These are phyloP conservation scores for Krasilnikovozyma curviuscula DNA, from an alignment of 768 basidiomycete genomes.

Conservation along the genomic window DNA sequence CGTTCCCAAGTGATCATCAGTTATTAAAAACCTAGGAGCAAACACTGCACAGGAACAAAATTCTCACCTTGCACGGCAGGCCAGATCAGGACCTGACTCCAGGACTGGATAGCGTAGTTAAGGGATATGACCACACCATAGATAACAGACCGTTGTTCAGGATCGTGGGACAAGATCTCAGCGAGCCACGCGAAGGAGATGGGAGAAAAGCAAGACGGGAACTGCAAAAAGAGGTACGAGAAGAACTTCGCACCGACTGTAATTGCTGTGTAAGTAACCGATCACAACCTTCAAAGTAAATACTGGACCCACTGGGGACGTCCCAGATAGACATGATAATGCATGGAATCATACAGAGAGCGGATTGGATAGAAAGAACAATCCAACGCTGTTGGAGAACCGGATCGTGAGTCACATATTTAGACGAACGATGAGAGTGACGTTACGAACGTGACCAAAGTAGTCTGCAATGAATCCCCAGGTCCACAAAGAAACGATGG, in stretches of 20 bases:
- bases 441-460: slow-evolving; percentile 19
- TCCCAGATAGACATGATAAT: slow-evolving; percentile 24
- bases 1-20: too few species aligned
- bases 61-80: slow-evolving; percentile 18
- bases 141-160: slow-evolving; percentile 21
- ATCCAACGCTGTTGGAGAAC: too few species aligned
- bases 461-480: slow-evolving; percentile 17
- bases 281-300: too few species aligned
- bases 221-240: too few species aligned
- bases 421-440: slow-evolving; percentile 18
- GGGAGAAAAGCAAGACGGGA: too few species aligned
- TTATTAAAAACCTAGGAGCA: too few species aligned
- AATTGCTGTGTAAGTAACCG: too few species aligned
- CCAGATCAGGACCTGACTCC: slow-evolving; percentile 21
- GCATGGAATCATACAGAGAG: slow-evolving; percentile 17
- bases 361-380: too few species aligned
- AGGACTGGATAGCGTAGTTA: slow-evolving; percentile 20
- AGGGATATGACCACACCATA: slow-evolving; percentile 18
- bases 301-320: slow-evolving; percentile 19
- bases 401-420: too few species aligned
- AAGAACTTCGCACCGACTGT: too few species aligned
- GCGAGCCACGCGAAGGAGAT: slow-evolving; percentile 21
- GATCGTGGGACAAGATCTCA: slow-evolving; percentile 20
- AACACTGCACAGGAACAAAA: too few species aligned
- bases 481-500: slow-evolving; percentile 19